These are phyloP conservation scores for Ilyonectria sp. DNA, from an alignment of 2,329 filamentous ascomycete genomes.

Conservation along the genomic window DNA sequence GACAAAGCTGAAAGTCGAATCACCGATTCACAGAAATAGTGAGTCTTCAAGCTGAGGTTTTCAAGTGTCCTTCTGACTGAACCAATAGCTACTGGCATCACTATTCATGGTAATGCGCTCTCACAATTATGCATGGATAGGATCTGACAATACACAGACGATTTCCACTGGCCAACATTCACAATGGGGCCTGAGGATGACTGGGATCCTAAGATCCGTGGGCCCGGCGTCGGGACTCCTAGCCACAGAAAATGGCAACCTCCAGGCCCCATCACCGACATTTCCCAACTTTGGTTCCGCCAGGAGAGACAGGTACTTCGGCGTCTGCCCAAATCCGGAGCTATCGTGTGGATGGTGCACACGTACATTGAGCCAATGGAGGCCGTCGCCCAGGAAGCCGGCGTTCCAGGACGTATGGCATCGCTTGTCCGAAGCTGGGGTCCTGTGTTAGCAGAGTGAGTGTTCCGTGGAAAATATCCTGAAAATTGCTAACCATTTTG, in stretches of 20 bases:
- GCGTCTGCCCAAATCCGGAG: constrained; percentile 18
- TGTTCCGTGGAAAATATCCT: not conserved
- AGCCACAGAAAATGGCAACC: constrained; percentile 10
- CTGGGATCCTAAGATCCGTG: constrained; percentile 15
- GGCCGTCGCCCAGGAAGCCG: not conserved
- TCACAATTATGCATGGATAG: too few species aligned
- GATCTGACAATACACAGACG: not conserved
- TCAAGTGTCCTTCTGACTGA: not conserved
- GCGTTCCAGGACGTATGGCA: constrained; percentile 10
- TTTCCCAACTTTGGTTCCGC: constrained; percentile 21
- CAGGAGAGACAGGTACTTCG: constrained; percentile 17
- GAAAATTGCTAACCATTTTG: not conserved
- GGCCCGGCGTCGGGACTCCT: constrained; percentile 8
- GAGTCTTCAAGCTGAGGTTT: not conserved
- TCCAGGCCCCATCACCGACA: not conserved
- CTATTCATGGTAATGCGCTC: constrained; percentile 6
- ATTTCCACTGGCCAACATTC: constrained; percentile 17
- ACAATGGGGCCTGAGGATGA: constrained; percentile 22
- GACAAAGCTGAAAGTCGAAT: constrained; percentile 1
- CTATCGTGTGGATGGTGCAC: constrained; percentile 22
- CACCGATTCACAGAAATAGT: constrained; percentile 16
- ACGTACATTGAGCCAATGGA: constrained; percentile 17
- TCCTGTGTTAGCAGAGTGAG: constrained; percentile 10
- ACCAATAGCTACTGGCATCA: constrained; percentile 8
- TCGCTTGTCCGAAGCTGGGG: constrained; percentile 15